These are phyloP conservation scores for Sergeia podlipaevii DNA, from an alignment of 208 protist species.

Conservation along the genomic window DNA sequence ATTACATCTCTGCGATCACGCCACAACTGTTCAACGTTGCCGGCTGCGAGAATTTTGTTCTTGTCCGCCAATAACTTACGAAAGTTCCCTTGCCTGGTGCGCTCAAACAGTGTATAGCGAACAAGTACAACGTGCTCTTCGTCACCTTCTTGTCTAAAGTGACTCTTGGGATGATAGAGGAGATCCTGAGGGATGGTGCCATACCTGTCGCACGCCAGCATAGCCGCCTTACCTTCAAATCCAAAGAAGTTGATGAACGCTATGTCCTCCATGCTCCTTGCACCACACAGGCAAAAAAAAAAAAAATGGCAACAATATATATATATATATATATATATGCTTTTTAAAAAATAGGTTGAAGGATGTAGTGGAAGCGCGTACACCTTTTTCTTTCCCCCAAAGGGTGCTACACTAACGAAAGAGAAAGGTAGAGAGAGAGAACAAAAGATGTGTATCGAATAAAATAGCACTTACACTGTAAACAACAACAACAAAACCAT, in stretches of 20 bases:
- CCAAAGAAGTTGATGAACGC: conserved; percentile 29
- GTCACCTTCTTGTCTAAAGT: conserved; percentile 6
- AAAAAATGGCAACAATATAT: background rate
- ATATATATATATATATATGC: too few relatives aligned
- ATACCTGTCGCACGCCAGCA: conserved; percentile 31
- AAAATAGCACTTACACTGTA: too few relatives aligned
- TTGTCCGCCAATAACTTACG: conserved; percentile 22
- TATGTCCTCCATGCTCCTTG: conserved; percentile 16
- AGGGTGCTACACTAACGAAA: too few relatives aligned
- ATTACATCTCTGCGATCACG: conserved; percentile 15
- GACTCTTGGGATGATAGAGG: conserved; percentile 14
- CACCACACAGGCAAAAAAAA: too few relatives aligned
- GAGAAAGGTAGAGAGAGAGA: too few relatives aligned
- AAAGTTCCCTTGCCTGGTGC: conserved; percentile 27
- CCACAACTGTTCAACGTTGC: conserved; percentile 19
- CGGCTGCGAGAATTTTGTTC: conserved; percentile 17
- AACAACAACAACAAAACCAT: too few relatives aligned
- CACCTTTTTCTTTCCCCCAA: too few relatives aligned
- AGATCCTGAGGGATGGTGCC: conserved; percentile 27
- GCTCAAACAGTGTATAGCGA: conserved; percentile 33
- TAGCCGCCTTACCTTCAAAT: conserved; percentile 21
- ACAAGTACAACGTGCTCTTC: conserved; percentile 13
- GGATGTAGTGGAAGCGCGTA: too few relatives aligned
- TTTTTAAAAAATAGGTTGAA: too few relatives aligned
- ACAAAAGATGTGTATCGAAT: too few relatives aligned